Base-by-base conservation (phyloP, 129 eudicot genomes). In the Calendula officinalis region DNA sequence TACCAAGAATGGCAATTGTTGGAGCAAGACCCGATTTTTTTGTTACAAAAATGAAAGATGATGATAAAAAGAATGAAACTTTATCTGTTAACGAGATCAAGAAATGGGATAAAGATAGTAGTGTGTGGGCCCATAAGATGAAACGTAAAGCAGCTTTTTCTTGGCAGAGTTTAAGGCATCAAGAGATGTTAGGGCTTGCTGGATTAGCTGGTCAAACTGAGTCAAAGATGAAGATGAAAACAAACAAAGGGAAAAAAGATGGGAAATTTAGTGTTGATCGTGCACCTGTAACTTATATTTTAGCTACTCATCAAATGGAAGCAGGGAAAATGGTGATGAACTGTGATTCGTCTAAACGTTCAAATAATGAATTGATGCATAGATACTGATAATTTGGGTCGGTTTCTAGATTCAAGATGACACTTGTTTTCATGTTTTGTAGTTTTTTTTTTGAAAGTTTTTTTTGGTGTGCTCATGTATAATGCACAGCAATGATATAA, bases 281-380 rank as follows among this genome's bases (percentile, higher is more conserved):
- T 38, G 73, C 74, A 15, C 81, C 85, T 47, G 64, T 83, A 57
- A 73, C 74, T 67, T 80, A 84, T 70, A 74, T 80, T 44, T 61
- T 84, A 74, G 90, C 90, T 56, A 77, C 81, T 17, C 71, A 84
- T 15, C 69, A 64, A 17, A 30, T 84, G 86, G 40, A 73, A 80
- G 68, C 66, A 5, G 86, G 86, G 13, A 57, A 52, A 44, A 77
- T 84, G 81, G 86, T 84, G 81, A 84, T 84, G 90, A 84, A 80
- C 62, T 67, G 72, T 39, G 78, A 66, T 60, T 57, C 52, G 32
- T 57, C 77, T 15, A 77, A 53, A 59, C 60, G 52, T 11, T 56
- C 72, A 56, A 66, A 48, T 17, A 60, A 66, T 7, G 61, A 66
- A 7, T 57, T 66, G 2, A 40, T 70, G 11, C 41, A 60, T 60